Evolutionary conservation across 495 filamentous ascomycete genomes (phyloP).

Genomic region (Cercophora sp.): DNA sequence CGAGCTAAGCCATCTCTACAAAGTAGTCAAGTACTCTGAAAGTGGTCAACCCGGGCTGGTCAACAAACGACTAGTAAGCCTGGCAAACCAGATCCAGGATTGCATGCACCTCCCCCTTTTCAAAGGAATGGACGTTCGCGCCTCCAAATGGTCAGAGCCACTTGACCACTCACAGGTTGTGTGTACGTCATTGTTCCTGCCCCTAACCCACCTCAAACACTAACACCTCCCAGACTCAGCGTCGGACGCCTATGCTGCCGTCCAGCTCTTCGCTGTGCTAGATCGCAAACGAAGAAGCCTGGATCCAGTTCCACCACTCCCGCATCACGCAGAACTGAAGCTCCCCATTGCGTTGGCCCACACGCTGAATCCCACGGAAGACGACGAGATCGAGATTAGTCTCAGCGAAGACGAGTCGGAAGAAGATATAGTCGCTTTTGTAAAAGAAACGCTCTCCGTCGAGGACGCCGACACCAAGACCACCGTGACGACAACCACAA

Average conservation of each 20-base stretch:
- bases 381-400: too few relatives aligned
- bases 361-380: conserved; percentile 25
- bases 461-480: conserved; percentile 5
- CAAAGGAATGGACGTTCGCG: conserved; percentile 65
- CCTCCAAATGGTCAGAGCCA: conserved; percentile 63
- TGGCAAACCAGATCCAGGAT: conserved; percentile 65
- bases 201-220: not conserved
- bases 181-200: conserved; percentile 48
- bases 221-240: conserved; percentile 60
- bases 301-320: conserved; percentile 64
- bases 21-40: conserved; percentile 60
- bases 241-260: conserved; percentile 74
- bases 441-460: too few relatives aligned
- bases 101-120: conserved; percentile 70
- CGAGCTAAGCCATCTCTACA: conserved; percentile 78
- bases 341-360: conserved; percentile 53
- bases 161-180: conserved; percentile 63
- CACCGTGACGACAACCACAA: conserved; percentile 1
- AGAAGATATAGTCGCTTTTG: too few relatives aligned
- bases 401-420: too few relatives aligned
- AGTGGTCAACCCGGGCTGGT: conserved; percentile 47
- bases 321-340: conserved; percentile 61
- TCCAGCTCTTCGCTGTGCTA: conserved; percentile 67
- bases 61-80: conserved; percentile 61
- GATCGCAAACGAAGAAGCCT: conserved; percentile 62